Evolutionary conservation across 2,329 filamentous ascomycete species (phyloP).

Genomic region (Phyllachora maydis): DNA sequence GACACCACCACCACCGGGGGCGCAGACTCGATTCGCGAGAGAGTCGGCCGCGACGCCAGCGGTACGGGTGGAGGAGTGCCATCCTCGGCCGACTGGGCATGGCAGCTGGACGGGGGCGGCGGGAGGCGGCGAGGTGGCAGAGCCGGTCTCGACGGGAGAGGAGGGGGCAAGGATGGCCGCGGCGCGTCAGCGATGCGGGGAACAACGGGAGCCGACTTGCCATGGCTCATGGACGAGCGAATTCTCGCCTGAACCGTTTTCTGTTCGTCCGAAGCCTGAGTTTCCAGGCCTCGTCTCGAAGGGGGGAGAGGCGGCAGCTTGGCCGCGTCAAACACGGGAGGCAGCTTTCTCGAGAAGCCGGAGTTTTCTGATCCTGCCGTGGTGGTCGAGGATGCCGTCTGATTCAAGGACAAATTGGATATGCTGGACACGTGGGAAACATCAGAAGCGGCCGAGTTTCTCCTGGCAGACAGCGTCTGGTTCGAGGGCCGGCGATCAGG

Average conservation of each 20-base stretch:
- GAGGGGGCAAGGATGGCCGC: slow-evolving; percentile 23
- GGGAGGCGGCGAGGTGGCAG: slow-evolving; percentile 17
- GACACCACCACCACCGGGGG: slow-evolving; percentile 10
- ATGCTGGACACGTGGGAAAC: slow-evolving; percentile 29
- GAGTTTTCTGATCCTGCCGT: slow-evolving; percentile 25
- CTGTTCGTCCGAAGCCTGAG: slow-evolving; percentile 14
- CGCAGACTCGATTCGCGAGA: slow-evolving; percentile 25
- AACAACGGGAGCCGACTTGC: slow-evolving; percentile 1
- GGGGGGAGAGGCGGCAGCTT: slow-evolving; percentile 36
- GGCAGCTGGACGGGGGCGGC: slow-evolving; percentile 13
- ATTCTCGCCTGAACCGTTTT: slow-evolving; percentile 5
- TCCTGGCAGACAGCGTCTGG: slow-evolving; percentile 20
- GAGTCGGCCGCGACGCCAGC: slow-evolving; percentile 26
- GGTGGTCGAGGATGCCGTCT: slow-evolving; percentile 21
- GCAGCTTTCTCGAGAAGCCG: slow-evolving; percentile 24
- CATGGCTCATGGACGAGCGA: not conserved
- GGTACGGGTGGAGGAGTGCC: slow-evolving; percentile 30
- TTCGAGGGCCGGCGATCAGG: slow-evolving; percentile 26
- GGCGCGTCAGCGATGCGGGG: slow-evolving; percentile 6
- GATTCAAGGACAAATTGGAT: slow-evolving; percentile 28
- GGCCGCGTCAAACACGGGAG: slow-evolving; percentile 33
- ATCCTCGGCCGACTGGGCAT: slow-evolving; percentile 9
- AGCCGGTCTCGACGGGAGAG: slow-evolving; percentile 26
- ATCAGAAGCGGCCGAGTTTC: slow-evolving; percentile 37
- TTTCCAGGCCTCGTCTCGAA: slow-evolving; percentile 29